A percentile compares a stretch with the other conserved stretches of the same genome.
These are phyloP conservation scores for Pseudonitzschia multistriata DNA, from an alignment of 108 stramenopile species.

Conservation along the genomic window DNA sequence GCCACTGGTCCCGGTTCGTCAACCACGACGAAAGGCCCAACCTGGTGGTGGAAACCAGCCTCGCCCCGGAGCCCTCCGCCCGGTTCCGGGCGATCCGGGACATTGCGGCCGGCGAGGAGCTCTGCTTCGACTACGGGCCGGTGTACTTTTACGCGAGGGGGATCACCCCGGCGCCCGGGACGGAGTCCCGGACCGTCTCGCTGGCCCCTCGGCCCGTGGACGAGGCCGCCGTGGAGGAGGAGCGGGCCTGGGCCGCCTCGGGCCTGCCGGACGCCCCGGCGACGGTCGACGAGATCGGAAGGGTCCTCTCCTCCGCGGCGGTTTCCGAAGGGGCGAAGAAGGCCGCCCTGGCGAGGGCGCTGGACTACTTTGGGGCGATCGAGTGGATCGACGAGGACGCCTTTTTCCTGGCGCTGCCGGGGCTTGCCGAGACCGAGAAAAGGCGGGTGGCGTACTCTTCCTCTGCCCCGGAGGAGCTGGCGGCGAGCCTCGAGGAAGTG, in stretches of 20 bases:
- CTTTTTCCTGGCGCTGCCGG: not conserved
- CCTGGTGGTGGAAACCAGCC: not conserved
- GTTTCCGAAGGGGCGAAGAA: not conserved
- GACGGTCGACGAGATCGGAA: not conserved
- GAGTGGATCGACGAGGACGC: not conserved
- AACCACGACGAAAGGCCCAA: not conserved
- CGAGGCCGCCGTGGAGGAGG: not conserved
- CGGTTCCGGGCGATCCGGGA: constrained; percentile 66
- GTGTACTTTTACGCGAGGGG: not conserved
- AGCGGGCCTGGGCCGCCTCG: not conserved
- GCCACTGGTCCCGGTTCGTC: constrained; percentile 13
- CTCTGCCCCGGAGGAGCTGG: not conserved
- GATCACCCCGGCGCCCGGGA: not conserved
- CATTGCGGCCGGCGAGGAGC: constrained; percentile 76
- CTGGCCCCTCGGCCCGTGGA: not conserved
- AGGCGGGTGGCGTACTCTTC: not conserved
- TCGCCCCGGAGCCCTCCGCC: constrained; percentile 38
- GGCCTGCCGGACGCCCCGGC: not conserved
- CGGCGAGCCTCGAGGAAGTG: not conserved
- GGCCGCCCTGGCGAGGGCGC: not conserved
- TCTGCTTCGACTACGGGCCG: constrained; percentile 79
- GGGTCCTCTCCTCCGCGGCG: not conserved
- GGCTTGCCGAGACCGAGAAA: not conserved
- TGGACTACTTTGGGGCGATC: not conserved
- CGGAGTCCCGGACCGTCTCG: not conserved